Percentiles rank a stretch among this genome's conserved stretches.
phyloP scores from a whole-genome alignment of 352 stramenopile species.

The Pythium rishiriense region DNA sequence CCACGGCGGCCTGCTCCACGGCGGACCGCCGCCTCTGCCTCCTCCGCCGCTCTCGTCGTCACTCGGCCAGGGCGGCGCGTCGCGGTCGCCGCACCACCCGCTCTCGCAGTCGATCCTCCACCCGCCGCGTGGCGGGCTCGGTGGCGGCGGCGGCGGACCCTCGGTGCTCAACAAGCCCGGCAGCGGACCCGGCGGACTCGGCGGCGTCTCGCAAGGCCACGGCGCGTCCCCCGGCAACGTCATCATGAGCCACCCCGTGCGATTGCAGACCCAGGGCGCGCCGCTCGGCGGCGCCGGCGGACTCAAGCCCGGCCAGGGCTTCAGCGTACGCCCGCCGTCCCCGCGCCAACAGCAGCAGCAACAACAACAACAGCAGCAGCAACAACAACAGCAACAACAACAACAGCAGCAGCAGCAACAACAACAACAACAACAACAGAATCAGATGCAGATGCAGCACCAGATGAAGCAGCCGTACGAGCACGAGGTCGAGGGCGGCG shows the following conservation, averaged over 20 bases:
- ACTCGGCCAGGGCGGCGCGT: constrained; percentile 43
- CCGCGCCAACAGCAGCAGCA: constrained; percentile 31
- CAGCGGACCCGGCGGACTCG: constrained; percentile 18
- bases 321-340: constrained; percentile 40
- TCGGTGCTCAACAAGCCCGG: constrained; percentile 61
- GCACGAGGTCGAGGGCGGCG: constrained; percentile 40
- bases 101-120: constrained; percentile 72
- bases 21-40: constrained; percentile 54
- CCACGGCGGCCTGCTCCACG: constrained; percentile 54
- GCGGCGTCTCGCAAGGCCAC: constrained; percentile 31
- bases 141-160: constrained; percentile 37
- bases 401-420: constrained; percentile 45
- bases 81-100: constrained; percentile 65
- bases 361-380: constrained; percentile 21
- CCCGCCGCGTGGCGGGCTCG: constrained; percentile 48
- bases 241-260: constrained; percentile 60
- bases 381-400: constrained; percentile 37
- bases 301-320: constrained; percentile 37
- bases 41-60: constrained; percentile 62
- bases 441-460: constrained; percentile 36
- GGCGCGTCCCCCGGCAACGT: constrained; percentile 31
- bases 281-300: constrained; percentile 17
- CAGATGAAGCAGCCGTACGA: constrained; percentile 38
- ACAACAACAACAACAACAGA: constrained; percentile 39
- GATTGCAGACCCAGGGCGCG: constrained; percentile 48